These are phyloP conservation scores for Citrus sp. DNA, from an alignment of 345 rosid species.

Conservation along the genomic window DNA sequence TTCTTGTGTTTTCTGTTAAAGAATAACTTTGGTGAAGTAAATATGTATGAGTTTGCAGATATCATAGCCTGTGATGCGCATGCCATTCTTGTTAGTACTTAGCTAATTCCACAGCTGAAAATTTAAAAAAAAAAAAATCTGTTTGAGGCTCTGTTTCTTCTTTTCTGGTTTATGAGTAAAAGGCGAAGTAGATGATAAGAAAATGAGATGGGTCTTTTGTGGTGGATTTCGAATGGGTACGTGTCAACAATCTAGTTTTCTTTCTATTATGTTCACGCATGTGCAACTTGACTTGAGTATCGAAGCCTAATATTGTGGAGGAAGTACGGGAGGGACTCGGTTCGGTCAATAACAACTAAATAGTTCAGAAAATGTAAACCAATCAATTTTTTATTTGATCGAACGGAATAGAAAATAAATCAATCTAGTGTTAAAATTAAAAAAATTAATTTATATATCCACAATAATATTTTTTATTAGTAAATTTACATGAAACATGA, in stretches of 20 bases:
- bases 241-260: background rate
- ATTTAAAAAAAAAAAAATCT: background rate
- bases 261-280: too few relatives aligned
- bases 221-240: slow-evolving; percentile 3
- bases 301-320: background rate
- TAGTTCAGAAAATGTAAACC: too few relatives aligned
- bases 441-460: too few relatives aligned
- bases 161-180: background rate
- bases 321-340: too few relatives aligned
- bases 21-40: slow-evolving; percentile 42
- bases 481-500: too few relatives aligned
- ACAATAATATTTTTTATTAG: too few relatives aligned
- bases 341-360: too few relatives aligned
- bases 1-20: background rate
- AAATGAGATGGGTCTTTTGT: slow-evolving; percentile 3
- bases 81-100: slow-evolving; percentile 33
- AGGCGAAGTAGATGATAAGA: background rate
- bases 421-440: too few relatives aligned
- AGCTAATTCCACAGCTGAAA: background rate
- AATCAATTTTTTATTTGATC: too few relatives aligned
- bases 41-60: slow-evolving; percentile 49
- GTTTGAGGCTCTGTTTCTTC: background rate
- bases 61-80: slow-evolving; percentile 62
- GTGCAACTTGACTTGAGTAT: too few relatives aligned
- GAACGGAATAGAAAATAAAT: too few relatives aligned